Evolutionary conservation across 2,329 filamentous ascomycete species (phyloP).

Genomic region (Metarhizium brunneum): DNA sequence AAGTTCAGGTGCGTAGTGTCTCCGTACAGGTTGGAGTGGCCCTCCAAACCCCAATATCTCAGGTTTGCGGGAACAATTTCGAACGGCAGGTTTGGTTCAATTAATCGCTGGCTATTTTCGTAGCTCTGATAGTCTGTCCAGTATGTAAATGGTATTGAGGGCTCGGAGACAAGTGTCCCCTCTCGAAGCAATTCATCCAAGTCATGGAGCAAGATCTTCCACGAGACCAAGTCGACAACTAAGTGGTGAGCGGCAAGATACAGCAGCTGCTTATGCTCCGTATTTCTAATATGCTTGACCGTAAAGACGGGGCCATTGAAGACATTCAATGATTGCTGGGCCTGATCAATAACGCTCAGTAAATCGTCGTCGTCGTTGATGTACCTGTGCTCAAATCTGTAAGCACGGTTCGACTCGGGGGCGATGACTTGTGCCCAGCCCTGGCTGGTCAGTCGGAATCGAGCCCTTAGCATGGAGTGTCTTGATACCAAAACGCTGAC

Average conservation of each 20-base stretch:
- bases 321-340: constrained; percentile 37
- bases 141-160: constrained; percentile 37
- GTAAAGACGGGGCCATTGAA: constrained; percentile 41
- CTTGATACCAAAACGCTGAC: constrained; percentile 38
- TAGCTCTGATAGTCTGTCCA: constrained; percentile 39
- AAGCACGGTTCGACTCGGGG: constrained; percentile 30
- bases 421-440: constrained; percentile 39
- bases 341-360: constrained; percentile 27
- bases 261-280: constrained; percentile 35
- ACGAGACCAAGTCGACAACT: constrained; percentile 40
- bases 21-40: constrained; percentile 34
- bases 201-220: constrained; percentile 40
- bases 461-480: constrained; percentile 41
- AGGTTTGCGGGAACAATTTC: constrained; percentile 29
- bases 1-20: constrained; percentile 34
- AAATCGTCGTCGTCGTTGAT: constrained; percentile 33
- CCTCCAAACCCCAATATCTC: constrained; percentile 37
- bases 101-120: constrained; percentile 21
- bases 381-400: constrained; percentile 32
- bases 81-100: constrained; percentile 27
- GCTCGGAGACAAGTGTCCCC: constrained; percentile 33
- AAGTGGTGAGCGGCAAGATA: constrained; percentile 43
- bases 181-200: constrained; percentile 38
- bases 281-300: constrained; percentile 36
- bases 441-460: constrained; percentile 28